Base-by-base conservation (phyloP, 1,284 basidiomycete species). In the Ceratobasidium sp. region DNA sequence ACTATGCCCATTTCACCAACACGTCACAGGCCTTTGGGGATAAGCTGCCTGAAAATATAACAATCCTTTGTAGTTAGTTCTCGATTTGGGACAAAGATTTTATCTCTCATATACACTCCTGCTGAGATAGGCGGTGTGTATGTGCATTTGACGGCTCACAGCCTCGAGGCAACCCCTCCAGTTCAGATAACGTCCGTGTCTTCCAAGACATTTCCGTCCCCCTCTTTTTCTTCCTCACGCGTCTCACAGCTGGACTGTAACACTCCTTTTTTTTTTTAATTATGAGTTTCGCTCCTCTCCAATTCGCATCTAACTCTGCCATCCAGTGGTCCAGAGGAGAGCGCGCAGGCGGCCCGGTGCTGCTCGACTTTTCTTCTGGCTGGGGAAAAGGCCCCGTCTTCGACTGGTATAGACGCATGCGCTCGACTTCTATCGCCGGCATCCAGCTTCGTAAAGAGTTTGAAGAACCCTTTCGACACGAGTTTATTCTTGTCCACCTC, bases 371-470 rank as follows among this genome's bases (percentile, higher is more conserved):
- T 62, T 67, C 74, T 57, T 76, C 59, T 6, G 74, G 74, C 33
- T 76, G 74, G 74, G 74, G 74, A 13, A 76, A 46, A 42, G 74
- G 74, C 48, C 28, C 12, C 9, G 64, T 67, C 52, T 76, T 76
- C n/a, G 74, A 76, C 54, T 76, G 74, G 74, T 76, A 76, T 64
- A 50, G 44, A 46, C 62, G 52, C 42, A 76, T 66, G 74, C 74
- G 40, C 20, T 56, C 64, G 9, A 76, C 74, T 15, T 57, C 74
- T 20, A 66, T 76, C 50, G 12, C 46, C 38, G 59, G 26, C 15
- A 67, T 76, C 26, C 74, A 76, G 23, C 74, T 66, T 33, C 74
- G 74, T 20, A 76, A 76, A 67, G 74, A 76, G 74, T 76, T 66
- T 40, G 74, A 67, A 20, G 74, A 76, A 52, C 74, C 74, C 40